Conservation (phyloP, 1,284 basidiomycete genomes). For the Fomitopsis betulina region DNA sequence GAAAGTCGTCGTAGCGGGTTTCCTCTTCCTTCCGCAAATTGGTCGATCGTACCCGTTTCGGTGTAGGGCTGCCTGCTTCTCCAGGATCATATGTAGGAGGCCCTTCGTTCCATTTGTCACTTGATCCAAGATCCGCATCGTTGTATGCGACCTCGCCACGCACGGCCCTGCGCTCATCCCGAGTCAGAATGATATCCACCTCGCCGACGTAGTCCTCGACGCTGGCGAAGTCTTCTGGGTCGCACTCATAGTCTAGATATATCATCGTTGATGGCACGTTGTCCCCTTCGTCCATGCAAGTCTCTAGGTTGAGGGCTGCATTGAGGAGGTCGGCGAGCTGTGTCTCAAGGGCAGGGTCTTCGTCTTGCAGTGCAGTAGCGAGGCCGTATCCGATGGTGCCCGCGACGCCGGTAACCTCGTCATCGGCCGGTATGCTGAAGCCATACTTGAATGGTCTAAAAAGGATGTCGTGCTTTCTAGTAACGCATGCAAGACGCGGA, state of each 20-base stretch:
- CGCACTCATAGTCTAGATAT: neutral
- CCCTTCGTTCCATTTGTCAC: constrained; percentile 7
- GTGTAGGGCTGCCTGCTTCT: neutral
- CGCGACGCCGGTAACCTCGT: constrained; percentile 31
- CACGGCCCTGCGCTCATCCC: constrained; percentile 18
- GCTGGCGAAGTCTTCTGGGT: neutral
- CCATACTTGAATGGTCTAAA: constrained; percentile 41
- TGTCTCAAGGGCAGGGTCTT: neutral
- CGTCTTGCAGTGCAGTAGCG: neutral
- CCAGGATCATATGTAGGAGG: neutral
- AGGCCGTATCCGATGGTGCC: neutral
- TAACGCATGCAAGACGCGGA: neutral
- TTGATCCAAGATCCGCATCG: constrained; percentile 8
- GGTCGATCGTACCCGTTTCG: constrained; percentile 12
- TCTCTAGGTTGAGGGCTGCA: neutral
- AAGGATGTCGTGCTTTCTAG: neutral
- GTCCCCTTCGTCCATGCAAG: neutral
- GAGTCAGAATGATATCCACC: constrained; percentile 15
- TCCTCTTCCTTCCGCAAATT: neutral
- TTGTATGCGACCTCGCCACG: constrained; percentile 8
- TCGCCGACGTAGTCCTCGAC: neutral
- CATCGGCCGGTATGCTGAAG: constrained; percentile 41
- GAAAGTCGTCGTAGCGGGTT: neutral
- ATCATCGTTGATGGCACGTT: neutral
- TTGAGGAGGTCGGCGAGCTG: neutral